Evolutionary conservation across 768 basidiomycete species (phyloP), one percentile per base, ranked within the genome.

Genomic region (Mycena alexandri): DNA sequence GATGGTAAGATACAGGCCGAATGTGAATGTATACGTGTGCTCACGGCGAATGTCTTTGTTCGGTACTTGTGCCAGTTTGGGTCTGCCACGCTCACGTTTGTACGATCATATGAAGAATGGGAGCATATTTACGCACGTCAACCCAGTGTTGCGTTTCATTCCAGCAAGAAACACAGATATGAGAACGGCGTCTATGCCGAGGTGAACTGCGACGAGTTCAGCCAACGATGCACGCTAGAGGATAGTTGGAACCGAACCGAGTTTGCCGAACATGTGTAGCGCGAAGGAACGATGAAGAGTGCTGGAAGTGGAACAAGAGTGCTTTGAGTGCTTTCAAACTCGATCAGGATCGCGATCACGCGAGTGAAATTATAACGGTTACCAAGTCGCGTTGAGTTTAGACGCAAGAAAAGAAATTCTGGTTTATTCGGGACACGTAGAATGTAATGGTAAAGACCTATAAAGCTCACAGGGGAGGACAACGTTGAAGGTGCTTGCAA

Each of bases 1-100:
- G 16, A 50, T 33, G 2, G 52, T 56, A 1, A 56, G 14, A n/a
- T n/a, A n/a, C 58, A 8, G 46, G 29, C 51, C 44, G 48, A 43
- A n/a, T 2, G 33, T 21, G 56, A 48, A 1, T 51, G 54, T 72
- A 59, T 41, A 50, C 17, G 46, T 24, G 22, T 34, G 86, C 93
- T 79, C 77, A 95, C 94, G 90, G 48, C 94, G 90, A 34, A 95
- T 74, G 72, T 96, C 94, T 77, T 96, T 96, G 85, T 95, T 95
- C 4, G 92, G 91, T 1, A 96, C 90, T 72, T 87, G 86, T 5
- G 87, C 80, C 12, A 96, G 79, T 17, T 90, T 90, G 44, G 92
- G 94, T 12, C 94, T 95, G 63, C n/a, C 48, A 6, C 38, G 29
- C 12, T 3, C 29, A 16, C 48, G 34, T 25, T 46, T 38, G 38